These are phyloP conservation scores for Sicyos baderoa DNA, from an alignment of 306 rosid genomes.

Conservation along the genomic window DNA sequence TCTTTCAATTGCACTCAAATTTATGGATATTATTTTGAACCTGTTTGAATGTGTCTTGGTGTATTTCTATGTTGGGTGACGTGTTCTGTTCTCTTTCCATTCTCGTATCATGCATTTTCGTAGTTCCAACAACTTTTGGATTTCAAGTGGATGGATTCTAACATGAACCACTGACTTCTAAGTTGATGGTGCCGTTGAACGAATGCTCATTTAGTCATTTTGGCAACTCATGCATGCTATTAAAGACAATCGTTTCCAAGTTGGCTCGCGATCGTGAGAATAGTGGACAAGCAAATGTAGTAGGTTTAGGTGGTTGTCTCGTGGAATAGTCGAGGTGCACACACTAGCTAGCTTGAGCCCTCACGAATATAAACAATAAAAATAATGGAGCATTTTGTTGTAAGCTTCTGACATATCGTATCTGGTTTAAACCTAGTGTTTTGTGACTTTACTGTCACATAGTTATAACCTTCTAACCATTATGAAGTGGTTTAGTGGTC, in stretches of 20 bases:
- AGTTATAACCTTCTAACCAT: background rate
- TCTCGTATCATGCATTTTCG: background rate
- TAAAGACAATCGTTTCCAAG: background rate
- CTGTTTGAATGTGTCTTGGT: background rate
- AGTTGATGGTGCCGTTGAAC: no score
- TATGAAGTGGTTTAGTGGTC: no score
- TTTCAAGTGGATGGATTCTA: no score
- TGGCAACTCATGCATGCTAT: background rate
- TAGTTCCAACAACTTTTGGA: no score
- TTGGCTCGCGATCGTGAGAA: no score
- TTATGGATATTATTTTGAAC: background rate
- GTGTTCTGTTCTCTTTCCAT: background rate
- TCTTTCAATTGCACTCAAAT: slow-evolving; percentile 12
- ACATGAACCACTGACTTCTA: no score
- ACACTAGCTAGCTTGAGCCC: no score
- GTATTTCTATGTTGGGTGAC: background rate
- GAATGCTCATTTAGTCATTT: no score
- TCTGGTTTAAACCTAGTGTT: background rate
- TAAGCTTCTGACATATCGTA: background rate
- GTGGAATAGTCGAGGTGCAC: no score
- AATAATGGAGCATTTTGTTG: background rate
- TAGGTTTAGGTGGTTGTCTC: no score
- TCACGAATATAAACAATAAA: background rate
- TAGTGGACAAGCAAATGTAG: no score
- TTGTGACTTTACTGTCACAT: background rate